Evolutionary conservation across 2,329 filamentous ascomycete species (phyloP), one percentile per base, ranked within the genome.

Genomic region (Neocatenulostroma microsporum): DNA sequence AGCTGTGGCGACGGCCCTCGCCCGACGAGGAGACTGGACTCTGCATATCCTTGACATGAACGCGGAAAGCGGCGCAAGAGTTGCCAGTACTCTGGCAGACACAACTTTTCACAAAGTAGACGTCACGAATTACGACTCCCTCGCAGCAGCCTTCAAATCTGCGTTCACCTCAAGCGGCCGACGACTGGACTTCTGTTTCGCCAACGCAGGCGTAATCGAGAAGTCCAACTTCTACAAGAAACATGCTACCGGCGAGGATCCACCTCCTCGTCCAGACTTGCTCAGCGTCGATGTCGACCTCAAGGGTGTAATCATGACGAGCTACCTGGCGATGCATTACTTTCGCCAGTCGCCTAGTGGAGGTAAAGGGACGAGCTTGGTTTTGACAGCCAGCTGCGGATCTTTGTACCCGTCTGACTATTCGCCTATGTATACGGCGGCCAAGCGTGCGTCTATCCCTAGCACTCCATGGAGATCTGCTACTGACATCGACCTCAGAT

Each of bases 181-280:
- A 5, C 50, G 59, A 3, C 30, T 72, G 12, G 67, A 70, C 49
- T 69, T 70, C 41, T 65, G 70, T 21, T 71, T 66, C 43, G 67
- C 65, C 12, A 71, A 70, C 37, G 67, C 67, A 1, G 68, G 68
- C 1, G 58, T 69, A 15, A 52, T 68, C 6, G 64, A 68, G 36
- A 49, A 56, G 13, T 47, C 55, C 36, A 64, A 63, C 37, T 67
- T 67, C 49, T 68, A 62, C 44, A 54, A 53, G 28, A 49, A 42
- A 6, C 55, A 62, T 33, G 38, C 42, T 17, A 41, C 35, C 4
- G 35, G 27, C 17, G 35, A 37, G 12, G 32, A 35, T 4, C 41
- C 44, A 13, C 49, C 53, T 10, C 53, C 55, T 13, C 25, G 34
- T 14, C 44, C 62, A 6, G 53, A 57, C 14, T 53, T 61, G 28